Evolutionary conservation across 176 grass and related monocot species (phyloP), one percentile per base, ranked within the genome.

Genomic region (Melocanna baccifera): DNA sequence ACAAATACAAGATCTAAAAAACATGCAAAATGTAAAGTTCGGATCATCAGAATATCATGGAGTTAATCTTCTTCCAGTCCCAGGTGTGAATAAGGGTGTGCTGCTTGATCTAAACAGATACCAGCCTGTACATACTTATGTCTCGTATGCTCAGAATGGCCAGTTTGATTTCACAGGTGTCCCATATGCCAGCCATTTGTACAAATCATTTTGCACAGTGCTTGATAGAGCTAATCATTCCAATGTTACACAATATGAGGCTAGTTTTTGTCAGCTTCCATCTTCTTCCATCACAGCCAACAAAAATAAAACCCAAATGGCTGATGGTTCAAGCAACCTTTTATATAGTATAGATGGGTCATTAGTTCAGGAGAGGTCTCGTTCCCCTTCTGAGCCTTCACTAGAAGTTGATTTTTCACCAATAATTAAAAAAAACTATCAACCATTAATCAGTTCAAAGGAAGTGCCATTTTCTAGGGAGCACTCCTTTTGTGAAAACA

Each of bases 111-210:
- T 79, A 32, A 85, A 67, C 13, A 76, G 51, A 74, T 68, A 81
- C 45, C 77, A 80, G 62, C 77, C 79, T 59, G 55, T 76, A 52
- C 74, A 85, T 75, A 55, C 68, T 69, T 79, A 48, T 43, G 28
- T 76, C 30, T 82, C 76, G 67, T 88, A 88, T 83, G 32, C 84
- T 69, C 87, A 88, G 84, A 90, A 88, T 81, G 41, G 56, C 36
- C 55, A 78, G 13, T 42, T 81, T 72, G 79, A 77, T 86, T 82
- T 76, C 43, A 32, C 43, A 70, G 64, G 36, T 77, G 71, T 40
- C 14, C 62, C 83, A 34, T 82, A 75, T 86, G 40, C 68, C 56
- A 81, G 43, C 43, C 42, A 86, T 69, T 62, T 86, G 69, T 76
- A 85, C 26, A 84, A 88, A 48, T 80, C 87, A 84, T 87, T 89